phyloP scores from a whole-genome alignment of 2,329 filamentous ascomycete species.

The Fusarium fujikuroi region DNA sequence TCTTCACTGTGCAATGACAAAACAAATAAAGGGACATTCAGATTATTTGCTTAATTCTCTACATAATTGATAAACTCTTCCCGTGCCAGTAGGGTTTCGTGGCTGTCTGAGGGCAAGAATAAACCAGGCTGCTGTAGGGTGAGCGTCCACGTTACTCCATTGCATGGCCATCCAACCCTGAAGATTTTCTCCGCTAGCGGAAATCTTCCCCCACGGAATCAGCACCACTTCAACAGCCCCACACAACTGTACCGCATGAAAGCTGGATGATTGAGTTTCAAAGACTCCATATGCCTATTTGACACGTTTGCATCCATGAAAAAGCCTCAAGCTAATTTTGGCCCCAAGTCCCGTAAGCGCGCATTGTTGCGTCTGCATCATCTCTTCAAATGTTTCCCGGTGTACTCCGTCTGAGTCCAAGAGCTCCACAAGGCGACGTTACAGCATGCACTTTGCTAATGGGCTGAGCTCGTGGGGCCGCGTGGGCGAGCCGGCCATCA shows the following conservation, averaged over 20 bases:
- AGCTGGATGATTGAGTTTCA: not conserved
- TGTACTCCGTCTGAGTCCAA: not conserved
- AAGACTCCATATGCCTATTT: too few species aligned
- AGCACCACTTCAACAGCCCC: not conserved
- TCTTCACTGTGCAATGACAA: too few species aligned
- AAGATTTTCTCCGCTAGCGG: not conserved
- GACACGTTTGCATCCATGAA: too few species aligned
- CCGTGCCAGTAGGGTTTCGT: not conserved
- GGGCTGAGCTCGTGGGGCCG: not conserved
- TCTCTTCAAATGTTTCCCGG: not conserved
- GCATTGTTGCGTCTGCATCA: not conserved
- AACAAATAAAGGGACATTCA: accelerated
- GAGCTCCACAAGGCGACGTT: not conserved
- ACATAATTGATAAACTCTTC: not conserved
- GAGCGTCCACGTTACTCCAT: not conserved
- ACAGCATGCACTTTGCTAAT: not conserved
- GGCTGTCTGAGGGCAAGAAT: not conserved
- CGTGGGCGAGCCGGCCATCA: not conserved
- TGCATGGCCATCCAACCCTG: not conserved
- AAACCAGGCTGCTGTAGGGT: not conserved
- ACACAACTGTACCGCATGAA: not conserved
- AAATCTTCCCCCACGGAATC: not conserved
- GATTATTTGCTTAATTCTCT: too few species aligned
- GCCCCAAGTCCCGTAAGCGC: not conserved
- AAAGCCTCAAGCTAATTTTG: not conserved